Base-by-base conservation (phyloP, 805 yeast genomes). In the Candida orba region DNA sequence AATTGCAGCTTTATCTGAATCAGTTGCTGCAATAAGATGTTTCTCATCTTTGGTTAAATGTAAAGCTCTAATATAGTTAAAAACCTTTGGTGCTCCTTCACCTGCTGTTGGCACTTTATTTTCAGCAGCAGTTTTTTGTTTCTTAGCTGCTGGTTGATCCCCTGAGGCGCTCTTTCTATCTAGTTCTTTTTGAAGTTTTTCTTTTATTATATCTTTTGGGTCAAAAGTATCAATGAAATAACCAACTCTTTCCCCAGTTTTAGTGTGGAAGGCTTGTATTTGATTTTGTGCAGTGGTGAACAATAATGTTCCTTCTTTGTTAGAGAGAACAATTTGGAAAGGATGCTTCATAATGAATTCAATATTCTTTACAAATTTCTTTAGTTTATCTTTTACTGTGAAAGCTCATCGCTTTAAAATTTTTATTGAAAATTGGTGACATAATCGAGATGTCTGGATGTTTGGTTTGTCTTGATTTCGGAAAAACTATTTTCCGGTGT, bases 1-100 rank as follows among this genome's bases (percentile, higher is more conserved):
- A 5, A 84, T 69, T 15, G 80, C 81, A 3, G 95, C 79, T 63
- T 91, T 93, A 58, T 85, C 95, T 45, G 82, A 83, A 58, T 87
- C 95, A 3, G 95, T 81, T 36, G 86, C 79, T 2, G 79, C 84
- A 23, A 85, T 68, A 32, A 90, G 59, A 53, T 71, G 68, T 35
- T 68, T 60, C 37, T 79, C 84, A 51, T 74, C 67, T 22, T 75
- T 64, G 8, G 79, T 66, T 41, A 87, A 57, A 8, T 65, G 62
- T 49, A 90, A 60, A 20, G 79, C 73, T 59, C 95, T 74, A 39
- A 90, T 77, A 52, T 82, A 79, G 48, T 81, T 81, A 59, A 73
- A 78, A 23, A 76, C 70, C 40, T 76, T 78, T 22, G 86, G 84
- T 4, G 84, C 84, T 8, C 85, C 88, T 1, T 79, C 73, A 2